Conservation (phyloP, 768 basidiomycete species). For the Mycena haematopus region DNA sequence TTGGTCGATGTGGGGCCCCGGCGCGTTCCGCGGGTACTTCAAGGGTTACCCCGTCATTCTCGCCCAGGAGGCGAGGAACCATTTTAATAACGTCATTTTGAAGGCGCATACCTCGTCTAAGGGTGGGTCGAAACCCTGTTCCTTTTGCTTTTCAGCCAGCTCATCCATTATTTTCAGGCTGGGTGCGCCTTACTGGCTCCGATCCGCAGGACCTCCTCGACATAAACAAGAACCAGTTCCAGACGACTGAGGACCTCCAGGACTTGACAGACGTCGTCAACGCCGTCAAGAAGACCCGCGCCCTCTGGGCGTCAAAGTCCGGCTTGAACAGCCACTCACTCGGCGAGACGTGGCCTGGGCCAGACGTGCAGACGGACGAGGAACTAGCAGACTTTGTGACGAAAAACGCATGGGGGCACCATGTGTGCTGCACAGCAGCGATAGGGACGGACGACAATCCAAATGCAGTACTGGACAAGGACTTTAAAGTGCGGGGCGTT, state of each 20-base stretch:
- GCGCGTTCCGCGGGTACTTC: slow-evolving; percentile 21
- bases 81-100: slow-evolving; percentile 23
- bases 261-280: slow-evolving; percentile 10
- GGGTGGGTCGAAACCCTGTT: background rate
- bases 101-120: slow-evolving; percentile 19
- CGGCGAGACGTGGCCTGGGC: slow-evolving; percentile 17
- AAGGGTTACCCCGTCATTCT: slow-evolving; percentile 18
- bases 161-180: slow-evolving; percentile 2
- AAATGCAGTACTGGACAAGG: slow-evolving; percentile 27
- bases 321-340: slow-evolving; percentile 9
- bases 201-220: slow-evolving; percentile 22
- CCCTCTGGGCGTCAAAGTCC: slow-evolving; percentile 13
- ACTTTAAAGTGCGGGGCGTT: slow-evolving; percentile 31
- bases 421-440: slow-evolving; percentile 23
- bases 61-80: slow-evolving; percentile 4
- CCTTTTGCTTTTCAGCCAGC: background rate
- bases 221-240: slow-evolving; percentile 26
- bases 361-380: slow-evolving; percentile 22
- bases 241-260: slow-evolving; percentile 9
- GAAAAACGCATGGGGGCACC: slow-evolving; percentile 24
- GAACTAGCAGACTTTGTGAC: slow-evolving; percentile 12
- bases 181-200: slow-evolving; percentile 22
- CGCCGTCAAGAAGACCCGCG: slow-evolving; percentile 21
- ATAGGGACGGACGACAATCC: slow-evolving; percentile 16
- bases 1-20: slow-evolving; percentile 25